Percentiles rank a stretch among this genome's conserved stretches.
Evolutionary conservation across 805 yeast species (phyloP).

Genomic region (Ascoidea tarda): DNA sequence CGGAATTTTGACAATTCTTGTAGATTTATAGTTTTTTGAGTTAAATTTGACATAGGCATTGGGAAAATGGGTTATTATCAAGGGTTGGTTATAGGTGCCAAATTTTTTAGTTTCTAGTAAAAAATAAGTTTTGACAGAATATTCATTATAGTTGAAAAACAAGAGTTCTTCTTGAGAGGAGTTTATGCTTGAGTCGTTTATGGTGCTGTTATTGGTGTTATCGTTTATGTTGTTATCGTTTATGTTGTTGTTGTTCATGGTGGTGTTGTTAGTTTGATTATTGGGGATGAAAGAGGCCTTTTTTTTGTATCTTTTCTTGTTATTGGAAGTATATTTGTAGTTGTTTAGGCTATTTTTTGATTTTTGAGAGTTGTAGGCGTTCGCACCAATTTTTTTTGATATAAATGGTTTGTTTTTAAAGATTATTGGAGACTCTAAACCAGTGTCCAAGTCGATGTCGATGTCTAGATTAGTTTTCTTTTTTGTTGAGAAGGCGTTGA

Average conservation of each 20-base stretch:
- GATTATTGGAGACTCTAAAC: background rate
- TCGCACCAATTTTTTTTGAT: background rate
- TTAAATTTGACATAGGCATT: conserved; percentile 28
- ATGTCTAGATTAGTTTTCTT: too few relatives aligned
- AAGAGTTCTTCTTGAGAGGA: conserved; percentile 11
- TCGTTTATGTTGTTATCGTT: background rate
- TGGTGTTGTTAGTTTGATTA: too few relatives aligned
- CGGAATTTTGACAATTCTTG: conserved; percentile 57
- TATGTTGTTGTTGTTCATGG: background rate
- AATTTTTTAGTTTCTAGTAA: conserved; percentile 11
- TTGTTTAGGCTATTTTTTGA: too few relatives aligned
- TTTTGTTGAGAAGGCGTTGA: background rate
- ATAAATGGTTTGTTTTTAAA: background rate
- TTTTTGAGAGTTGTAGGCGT: background rate
- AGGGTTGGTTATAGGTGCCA: conserved; percentile 19
- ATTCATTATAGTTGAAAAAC: conserved; percentile 63
- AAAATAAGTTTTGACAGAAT: conserved; percentile 22
- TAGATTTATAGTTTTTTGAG: conserved; percentile 19
- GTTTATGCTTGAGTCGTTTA: background rate
- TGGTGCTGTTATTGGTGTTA: background rate
- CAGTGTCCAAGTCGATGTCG: background rate
- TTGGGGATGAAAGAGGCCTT: background rate
- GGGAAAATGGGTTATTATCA: conserved; percentile 56
- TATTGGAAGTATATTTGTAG: background rate
- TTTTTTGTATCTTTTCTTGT: too few relatives aligned